These are phyloP conservation scores for Thelonectria rubi DNA, from an alignment of 2,329 filamentous ascomycete genomes.

Conservation along the genomic window DNA sequence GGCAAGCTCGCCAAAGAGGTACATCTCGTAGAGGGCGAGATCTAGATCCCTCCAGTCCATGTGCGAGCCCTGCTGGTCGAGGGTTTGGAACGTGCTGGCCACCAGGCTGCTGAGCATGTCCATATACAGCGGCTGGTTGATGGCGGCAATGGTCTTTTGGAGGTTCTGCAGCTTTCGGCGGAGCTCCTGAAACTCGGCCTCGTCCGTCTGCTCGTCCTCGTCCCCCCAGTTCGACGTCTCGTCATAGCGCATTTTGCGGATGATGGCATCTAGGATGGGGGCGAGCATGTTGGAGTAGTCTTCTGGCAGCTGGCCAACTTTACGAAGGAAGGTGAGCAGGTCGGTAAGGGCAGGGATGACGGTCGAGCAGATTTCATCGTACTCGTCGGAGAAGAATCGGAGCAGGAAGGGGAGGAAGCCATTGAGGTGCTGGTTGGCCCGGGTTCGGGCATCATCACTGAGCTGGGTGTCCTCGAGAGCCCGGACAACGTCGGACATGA, in stretches of 20 bases:
- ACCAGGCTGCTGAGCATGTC: constrained; percentile 88
- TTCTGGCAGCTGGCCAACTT: constrained; percentile 75
- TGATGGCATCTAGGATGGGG: constrained; percentile 89
- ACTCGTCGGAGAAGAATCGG: constrained; percentile 96
- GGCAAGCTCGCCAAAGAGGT: constrained; percentile 93
- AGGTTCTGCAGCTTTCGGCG: constrained; percentile 88
- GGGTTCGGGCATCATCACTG: constrained; percentile 71
- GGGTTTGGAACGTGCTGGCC: constrained; percentile 83
- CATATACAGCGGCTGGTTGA: constrained; percentile 89
- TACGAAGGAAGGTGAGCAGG: constrained; percentile 88
- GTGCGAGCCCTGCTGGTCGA: constrained; percentile 76
- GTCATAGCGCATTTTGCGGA: constrained; percentile 97
- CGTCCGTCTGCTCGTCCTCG: constrained; percentile 93
- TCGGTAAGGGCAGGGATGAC: constrained; percentile 95
- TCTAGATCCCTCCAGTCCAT: constrained; percentile 97
- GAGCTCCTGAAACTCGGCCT: constrained; percentile 96
- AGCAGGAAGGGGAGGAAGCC: constrained; percentile 87
- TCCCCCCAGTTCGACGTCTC: constrained; percentile 93
- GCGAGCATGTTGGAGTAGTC: constrained; percentile 85
- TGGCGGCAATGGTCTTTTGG: constrained; percentile 90
- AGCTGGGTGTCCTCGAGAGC: constrained; percentile 76
- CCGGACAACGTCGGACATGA: constrained; percentile 85
- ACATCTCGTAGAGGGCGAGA: constrained; percentile 94
- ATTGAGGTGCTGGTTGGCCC: constrained; percentile 83
- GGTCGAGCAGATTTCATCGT: constrained; percentile 96